Conservation (phyloP, 78 protist genomes). For the Pigoraptor vietnamica region DNA sequence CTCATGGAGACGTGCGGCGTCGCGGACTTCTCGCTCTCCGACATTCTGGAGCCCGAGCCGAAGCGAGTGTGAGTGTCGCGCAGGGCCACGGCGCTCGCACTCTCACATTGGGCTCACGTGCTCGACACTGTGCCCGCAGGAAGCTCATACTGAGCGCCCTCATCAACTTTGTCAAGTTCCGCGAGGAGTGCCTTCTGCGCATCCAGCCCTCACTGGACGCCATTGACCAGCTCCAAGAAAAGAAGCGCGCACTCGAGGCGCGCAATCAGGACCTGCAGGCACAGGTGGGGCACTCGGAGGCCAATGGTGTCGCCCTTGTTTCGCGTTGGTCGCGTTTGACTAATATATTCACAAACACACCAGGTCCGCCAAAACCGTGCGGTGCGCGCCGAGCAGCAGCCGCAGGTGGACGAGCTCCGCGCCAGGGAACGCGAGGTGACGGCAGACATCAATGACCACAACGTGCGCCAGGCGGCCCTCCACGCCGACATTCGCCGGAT, state of each 20-base stretch:
- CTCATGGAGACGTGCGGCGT: background rate
- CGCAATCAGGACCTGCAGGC: background rate
- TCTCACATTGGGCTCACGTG: background rate
- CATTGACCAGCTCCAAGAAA: background rate
- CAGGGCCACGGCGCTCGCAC: background rate
- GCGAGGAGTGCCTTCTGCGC: background rate
- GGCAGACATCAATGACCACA: background rate
- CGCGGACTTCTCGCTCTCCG: background rate
- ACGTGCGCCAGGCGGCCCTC: background rate
- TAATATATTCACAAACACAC: too few species aligned
- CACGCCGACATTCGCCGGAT: background rate
- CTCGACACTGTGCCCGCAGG: background rate
- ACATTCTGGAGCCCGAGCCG: background rate
- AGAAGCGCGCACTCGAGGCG: background rate
- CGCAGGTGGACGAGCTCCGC: background rate
- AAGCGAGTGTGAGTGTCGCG: background rate
- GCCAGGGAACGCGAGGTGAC: background rate
- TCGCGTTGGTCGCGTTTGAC: too few species aligned
- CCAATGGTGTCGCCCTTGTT: too few species aligned
- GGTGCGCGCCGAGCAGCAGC: background rate
- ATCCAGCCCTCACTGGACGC: background rate
- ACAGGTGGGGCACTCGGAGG: background rate
- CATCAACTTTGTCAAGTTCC: conserved; percentile 2
- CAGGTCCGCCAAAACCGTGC: background rate
- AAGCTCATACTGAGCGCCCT: background rate